Evolutionary conservation across 108 stramenopile species (phyloP).

Genomic region (Cylindrotheca fusiformis): DNA sequence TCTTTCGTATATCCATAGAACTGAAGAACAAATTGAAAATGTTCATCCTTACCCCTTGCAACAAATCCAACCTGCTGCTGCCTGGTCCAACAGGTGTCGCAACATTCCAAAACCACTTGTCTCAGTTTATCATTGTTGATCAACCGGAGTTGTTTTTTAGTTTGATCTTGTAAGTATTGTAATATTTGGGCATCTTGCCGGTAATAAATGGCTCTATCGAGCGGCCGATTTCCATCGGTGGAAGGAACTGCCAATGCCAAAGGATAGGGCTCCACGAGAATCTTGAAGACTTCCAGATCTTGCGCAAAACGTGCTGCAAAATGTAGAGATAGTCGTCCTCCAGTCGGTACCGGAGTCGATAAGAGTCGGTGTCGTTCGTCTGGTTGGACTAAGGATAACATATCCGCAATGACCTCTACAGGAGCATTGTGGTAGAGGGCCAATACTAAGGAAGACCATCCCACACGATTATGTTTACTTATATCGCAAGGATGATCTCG

Average conservation of each 20-base stretch:
- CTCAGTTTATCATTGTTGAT: slow-evolving; percentile 3
- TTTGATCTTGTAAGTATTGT: slow-evolving; percentile 1
- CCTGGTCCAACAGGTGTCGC: neutral
- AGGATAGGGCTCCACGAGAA: slow-evolving; percentile 7
- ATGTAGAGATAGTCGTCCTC: slow-evolving; percentile 6
- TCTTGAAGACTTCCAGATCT: neutral
- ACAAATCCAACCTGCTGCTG: neutral
- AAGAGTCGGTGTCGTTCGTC: neutral
- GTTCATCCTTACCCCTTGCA: neutral
- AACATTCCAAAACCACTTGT: neutral
- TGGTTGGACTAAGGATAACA: slow-evolving; percentile 2
- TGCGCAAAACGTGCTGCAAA: slow-evolving; percentile 8
- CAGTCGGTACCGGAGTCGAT: slow-evolving; percentile 11
- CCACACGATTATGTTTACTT: neutral
- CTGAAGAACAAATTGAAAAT: neutral
- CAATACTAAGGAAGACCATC: slow-evolving; percentile 9
- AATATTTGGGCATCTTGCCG: slow-evolving; percentile 6
- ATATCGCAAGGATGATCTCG: neutral
- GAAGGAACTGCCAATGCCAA: slow-evolving; percentile 1
- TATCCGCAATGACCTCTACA: slow-evolving; percentile 3
- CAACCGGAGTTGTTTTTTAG: slow-evolving; percentile 4
- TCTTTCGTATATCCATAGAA: slow-evolving; percentile 5
- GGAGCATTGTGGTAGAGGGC: slow-evolving; percentile 9
- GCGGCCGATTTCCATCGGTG: neutral
- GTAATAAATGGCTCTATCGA: slow-evolving; percentile 8